Conservation (phyloP, 2,329 filamentous ascomycete species). For the Penicillium sclerotiorum region DNA sequence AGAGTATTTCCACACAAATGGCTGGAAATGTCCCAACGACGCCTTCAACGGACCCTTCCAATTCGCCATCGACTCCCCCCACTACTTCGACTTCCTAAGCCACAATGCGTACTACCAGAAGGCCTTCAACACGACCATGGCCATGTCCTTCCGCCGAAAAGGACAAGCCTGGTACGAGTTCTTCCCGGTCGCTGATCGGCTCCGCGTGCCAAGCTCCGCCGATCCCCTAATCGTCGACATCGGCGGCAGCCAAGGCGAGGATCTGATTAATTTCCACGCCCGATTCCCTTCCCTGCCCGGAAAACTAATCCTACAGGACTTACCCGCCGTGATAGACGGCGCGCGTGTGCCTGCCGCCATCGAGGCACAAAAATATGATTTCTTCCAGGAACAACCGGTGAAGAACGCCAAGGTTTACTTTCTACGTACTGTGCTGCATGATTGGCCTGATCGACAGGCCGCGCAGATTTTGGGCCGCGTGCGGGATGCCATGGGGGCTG, state of each 20-base stretch:
- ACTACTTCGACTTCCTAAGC: conserved; percentile 19
- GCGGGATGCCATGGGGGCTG: conserved; percentile 3
- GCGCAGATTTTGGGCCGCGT: conserved; percentile 14
- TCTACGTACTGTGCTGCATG: conserved; percentile 24
- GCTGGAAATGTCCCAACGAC: conserved; percentile 15
- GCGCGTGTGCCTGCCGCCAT: conserved; percentile 3
- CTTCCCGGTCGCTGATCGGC: conserved; percentile 10
- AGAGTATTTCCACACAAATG: conserved; percentile 17
- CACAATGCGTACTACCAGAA: conserved; percentile 9
- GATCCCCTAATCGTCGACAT: conserved; percentile 17
- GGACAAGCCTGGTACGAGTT: conserved; percentile 13
- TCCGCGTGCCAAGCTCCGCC: neutral
- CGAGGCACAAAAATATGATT: conserved; percentile 11
- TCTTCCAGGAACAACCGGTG: conserved; percentile 16
- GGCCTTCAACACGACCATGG: conserved; percentile 21
- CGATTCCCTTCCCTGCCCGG: conserved; percentile 10
- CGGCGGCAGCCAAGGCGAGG: conserved; percentile 12
- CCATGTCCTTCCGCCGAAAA: conserved; percentile 10
- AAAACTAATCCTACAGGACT: conserved; percentile 14
- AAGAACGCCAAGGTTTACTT: conserved; percentile 21
- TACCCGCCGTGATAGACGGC: conserved; percentile 8
- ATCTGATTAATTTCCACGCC: conserved; percentile 12
- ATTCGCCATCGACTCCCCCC: conserved; percentile 9
- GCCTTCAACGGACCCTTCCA: conserved; percentile 14
- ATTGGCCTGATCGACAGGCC: conserved; percentile 25